A percentile compares a stretch with the other conserved stretches of the same genome.
phyloP scores from a whole-genome alignment of 2,329 filamentous ascomycete genomes.

The Trichoderma sp. region DNA sequence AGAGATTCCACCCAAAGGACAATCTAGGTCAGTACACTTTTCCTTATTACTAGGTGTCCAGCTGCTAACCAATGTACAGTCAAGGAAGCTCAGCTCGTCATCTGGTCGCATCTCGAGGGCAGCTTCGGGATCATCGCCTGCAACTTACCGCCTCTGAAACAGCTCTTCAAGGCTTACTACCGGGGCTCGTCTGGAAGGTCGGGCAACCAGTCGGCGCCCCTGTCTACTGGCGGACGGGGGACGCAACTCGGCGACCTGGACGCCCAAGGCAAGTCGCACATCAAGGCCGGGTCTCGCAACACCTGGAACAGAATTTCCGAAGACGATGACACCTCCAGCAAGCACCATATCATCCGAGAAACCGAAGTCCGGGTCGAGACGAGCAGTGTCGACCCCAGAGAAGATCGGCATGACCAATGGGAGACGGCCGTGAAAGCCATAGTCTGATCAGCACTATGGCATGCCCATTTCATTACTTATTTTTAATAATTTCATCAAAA shows the following conservation, averaged over 20 bases:
- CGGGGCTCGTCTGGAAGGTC: not conserved
- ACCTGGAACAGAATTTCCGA: not conserved
- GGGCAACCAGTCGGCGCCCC: not conserved
- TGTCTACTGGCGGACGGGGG: not conserved
- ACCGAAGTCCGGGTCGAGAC: not conserved
- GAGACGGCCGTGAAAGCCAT: not conserved
- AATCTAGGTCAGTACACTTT: not conserved
- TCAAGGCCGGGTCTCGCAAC: not conserved
- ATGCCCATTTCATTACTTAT: not conserved
- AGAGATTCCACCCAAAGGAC: not conserved
- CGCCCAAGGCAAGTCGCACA: not conserved
- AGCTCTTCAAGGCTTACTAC: slow-evolving; percentile 2
- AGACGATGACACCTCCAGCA: not conserved
- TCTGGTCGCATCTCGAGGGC: slow-evolving; percentile 7
- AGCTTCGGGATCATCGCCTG: slow-evolving; percentile 2
- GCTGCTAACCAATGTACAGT: not conserved
- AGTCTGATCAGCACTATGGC: not conserved
- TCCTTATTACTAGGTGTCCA: not conserved
- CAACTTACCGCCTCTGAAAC: slow-evolving; percentile 3
- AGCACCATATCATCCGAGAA: not conserved
- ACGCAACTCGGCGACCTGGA: not conserved
- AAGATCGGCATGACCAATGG: not conserved
- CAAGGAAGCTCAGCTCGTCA: not conserved
- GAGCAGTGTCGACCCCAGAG: not conserved
- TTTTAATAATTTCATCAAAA: not conserved